These are phyloP conservation scores for Calocera cornea DNA, from an alignment of 768 basidiomycete species.

Conservation along the genomic window DNA sequence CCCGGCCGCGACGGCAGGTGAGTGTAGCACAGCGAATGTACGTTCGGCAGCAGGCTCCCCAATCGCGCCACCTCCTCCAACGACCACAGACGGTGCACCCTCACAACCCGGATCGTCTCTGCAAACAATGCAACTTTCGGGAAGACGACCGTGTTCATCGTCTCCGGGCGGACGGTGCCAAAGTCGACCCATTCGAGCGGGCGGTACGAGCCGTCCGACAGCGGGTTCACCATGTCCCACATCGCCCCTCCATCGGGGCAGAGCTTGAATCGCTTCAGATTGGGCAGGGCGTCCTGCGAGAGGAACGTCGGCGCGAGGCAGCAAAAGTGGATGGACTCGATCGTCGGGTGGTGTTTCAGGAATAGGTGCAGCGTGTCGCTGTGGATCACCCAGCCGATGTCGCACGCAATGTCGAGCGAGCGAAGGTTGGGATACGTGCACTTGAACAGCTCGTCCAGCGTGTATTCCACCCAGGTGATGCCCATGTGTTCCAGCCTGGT, in stretches of 20 bases:
- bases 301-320: background rate
- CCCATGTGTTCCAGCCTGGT: background rate
- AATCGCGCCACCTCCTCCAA: background rate
- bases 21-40: background rate
- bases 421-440: background rate
- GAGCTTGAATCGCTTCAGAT: background rate
- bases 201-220: background rate
- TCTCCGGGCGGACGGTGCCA: background rate
- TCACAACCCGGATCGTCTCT: background rate
- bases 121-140: background rate
- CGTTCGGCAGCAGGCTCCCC: background rate
- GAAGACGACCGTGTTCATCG: background rate
- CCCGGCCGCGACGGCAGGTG: slow-evolving; percentile 2
- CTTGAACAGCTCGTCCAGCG: background rate
- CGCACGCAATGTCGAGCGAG: background rate
- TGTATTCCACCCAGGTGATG: background rate
- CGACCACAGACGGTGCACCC: background rate
- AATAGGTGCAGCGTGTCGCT: background rate
- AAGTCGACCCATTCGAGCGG: slow-evolving; percentile 4
- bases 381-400: slow-evolving; percentile 4
- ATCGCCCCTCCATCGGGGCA: slow-evolving; percentile 1
- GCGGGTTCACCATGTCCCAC: slow-evolving; percentile 1
- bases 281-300: background rate
- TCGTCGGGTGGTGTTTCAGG: background rate
- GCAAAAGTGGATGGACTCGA: background rate